phyloP scores from a whole-genome alignment of 2,329 filamentous ascomycete genomes.

The Amylocarpus encephaloides region DNA sequence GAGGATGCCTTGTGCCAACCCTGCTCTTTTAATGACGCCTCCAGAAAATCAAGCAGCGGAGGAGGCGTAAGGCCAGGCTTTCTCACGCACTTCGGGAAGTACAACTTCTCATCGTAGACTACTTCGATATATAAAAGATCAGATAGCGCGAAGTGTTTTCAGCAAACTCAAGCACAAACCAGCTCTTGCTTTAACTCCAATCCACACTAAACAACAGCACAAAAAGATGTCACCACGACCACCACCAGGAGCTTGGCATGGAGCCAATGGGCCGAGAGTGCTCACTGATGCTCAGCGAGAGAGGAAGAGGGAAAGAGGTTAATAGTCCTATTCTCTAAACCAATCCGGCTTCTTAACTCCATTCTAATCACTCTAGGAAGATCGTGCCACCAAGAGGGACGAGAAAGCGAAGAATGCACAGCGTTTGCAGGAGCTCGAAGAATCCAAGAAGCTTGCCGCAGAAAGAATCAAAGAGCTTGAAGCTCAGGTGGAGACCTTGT shows the following conservation, averaged over 20 bases:
- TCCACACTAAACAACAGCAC: neutral
- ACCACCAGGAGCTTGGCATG: constrained; percentile 10
- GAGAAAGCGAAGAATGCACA: constrained; percentile 9
- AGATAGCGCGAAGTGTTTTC: neutral
- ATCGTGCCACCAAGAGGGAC: constrained; percentile 9
- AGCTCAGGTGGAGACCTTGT: constrained; percentile 3
- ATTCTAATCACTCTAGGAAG: neutral
- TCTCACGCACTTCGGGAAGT: neutral
- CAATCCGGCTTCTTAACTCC: too few relatives aligned
- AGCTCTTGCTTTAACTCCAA: neutral
- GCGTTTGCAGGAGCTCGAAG: constrained; percentile 8
- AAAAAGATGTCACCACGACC: constrained; percentile 3
- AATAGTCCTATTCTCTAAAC: too few relatives aligned
- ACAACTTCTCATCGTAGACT: neutral
- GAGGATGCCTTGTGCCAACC: neutral
- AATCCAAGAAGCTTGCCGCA: constrained; percentile 2
- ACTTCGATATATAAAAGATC: neutral
- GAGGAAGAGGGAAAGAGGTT: constrained; percentile 8
- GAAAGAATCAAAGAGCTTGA: constrained; percentile 11
- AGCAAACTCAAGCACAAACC: neutral
- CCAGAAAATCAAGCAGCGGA: neutral
- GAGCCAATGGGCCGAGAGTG: constrained; percentile 11
- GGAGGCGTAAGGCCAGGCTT: constrained; percentile 1
- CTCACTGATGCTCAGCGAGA: constrained; percentile 11
- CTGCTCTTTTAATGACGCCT: neutral